phyloP scores from a whole-genome alignment of 2,329 filamentous ascomycete genomes.

The Calonectria pauciramosa region DNA sequence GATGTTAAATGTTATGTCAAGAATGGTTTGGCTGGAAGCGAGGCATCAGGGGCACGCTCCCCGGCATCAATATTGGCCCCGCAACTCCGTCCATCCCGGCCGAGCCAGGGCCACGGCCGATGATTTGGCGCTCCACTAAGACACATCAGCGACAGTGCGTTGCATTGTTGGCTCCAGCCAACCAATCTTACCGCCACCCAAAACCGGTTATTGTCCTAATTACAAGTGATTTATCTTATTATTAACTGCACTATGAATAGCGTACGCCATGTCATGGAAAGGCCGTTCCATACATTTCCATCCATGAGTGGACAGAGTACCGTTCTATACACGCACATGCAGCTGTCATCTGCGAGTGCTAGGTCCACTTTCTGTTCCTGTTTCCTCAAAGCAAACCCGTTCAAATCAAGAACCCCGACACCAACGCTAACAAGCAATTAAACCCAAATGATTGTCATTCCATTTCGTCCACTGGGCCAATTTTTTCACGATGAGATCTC shows the following conservation, averaged over 20 bases:
- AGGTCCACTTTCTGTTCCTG: constrained; percentile 5
- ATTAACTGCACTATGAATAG: constrained; percentile 4
- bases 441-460: constrained; percentile 35
- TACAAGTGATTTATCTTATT: neutral
- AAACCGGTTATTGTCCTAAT: neutral
- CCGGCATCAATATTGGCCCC: constrained; percentile 40
- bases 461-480: constrained; percentile 24
- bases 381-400: constrained; percentile 39
- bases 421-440: constrained; percentile 45
- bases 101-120: constrained; percentile 25
- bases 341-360: constrained; percentile 3
- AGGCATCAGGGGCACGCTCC: constrained; percentile 31
- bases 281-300: constrained; percentile 32
- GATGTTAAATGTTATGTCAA: constrained; percentile 6
- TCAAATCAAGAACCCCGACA: constrained; percentile 34
- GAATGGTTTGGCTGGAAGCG: constrained; percentile 14
- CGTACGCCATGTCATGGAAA: neutral
- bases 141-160: constrained; percentile 9
- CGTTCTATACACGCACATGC: constrained; percentile 22
- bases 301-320: neutral
- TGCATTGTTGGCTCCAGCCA: neutral
- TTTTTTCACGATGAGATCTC: constrained; percentile 48
- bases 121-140: constrained; percentile 23
- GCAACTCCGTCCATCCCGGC: constrained; percentile 41
- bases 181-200: neutral